phyloP scores from a whole-genome alignment of 129 eudicot species.

The Pulicaria dysenterica region DNA sequence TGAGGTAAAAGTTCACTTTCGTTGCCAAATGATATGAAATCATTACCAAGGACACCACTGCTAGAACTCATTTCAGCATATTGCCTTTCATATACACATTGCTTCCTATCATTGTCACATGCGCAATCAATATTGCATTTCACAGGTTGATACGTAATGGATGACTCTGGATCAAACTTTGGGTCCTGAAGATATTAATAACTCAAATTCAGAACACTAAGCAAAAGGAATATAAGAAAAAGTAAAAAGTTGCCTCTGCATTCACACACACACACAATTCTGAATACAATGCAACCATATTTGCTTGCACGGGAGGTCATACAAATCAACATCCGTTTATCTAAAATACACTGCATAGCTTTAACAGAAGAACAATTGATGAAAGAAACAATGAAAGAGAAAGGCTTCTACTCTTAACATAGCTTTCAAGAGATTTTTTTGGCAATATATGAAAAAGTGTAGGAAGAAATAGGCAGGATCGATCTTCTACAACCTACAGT shows the following conservation, averaged over 20 bases:
- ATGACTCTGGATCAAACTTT: constrained; percentile 77
- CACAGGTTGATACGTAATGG: constrained; percentile 71
- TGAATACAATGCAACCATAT: neutral
- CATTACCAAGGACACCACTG: constrained; percentile 92
- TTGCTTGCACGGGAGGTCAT: neutral
- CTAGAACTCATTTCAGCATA: constrained; percentile 99
- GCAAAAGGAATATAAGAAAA: neutral
- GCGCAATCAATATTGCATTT: constrained; percentile 78
- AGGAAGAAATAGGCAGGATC: too few species aligned
- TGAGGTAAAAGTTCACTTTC: constrained; percentile 89
- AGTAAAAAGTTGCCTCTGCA: neutral
- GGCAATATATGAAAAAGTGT: too few species aligned
- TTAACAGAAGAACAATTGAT: neutral
- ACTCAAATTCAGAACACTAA: constrained; percentile 4
- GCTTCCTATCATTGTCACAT: constrained; percentile 63
- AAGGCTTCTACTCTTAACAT: too few species aligned
- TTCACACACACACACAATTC: neutral
- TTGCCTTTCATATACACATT: constrained; percentile 76
- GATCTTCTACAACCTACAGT: too few species aligned
- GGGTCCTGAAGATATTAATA: constrained; percentile 71
- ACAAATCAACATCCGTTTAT: neutral
- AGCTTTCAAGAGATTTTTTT: too few species aligned
- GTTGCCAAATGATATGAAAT: constrained; percentile 86
- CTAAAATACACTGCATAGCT: neutral
- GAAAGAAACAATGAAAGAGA: too few species aligned